Evolutionary conservation across 2,329 filamentous ascomycete genomes (phyloP), one percentile per base, ranked within the genome.

Genomic region (Lachnellula cervina): DNA sequence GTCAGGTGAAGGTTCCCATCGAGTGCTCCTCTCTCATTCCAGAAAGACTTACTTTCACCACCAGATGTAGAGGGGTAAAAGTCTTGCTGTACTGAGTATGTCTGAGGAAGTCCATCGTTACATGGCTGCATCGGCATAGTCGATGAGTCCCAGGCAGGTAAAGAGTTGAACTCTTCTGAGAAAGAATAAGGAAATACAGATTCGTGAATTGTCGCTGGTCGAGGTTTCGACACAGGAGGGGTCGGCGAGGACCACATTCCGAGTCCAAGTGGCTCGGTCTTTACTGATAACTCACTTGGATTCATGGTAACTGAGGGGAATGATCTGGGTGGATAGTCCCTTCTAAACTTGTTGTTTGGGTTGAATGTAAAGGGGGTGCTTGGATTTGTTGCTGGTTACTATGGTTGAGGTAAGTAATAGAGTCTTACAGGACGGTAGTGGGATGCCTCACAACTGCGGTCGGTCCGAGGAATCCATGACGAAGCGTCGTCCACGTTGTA

Each of bases 201-300:
- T 66, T 83, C 81, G 62, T 84, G 80, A 55, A 84, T 83, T 40
- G 81, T 82, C 44, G 78, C 79, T 53, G 82, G 81, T 40, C 80
- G 76, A 47, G 77, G 78, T 59, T 79, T 75, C 62, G 75, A 69
- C 56, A 75, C 71, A 48, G 60, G 63, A 52, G 80, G 77, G 42
- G 80, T 76, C 8, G 81, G 79, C 49, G 80, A 80, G 55, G 80
- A 78, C 80, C 81, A 84, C 62, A 79, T 71, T 35, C 74, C 76
- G 38, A 76, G 71, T 25, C 72, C 69, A 67, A 79, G 72, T 49
- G 72, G 71, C 62, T 83, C 80, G 44, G 71, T 69, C 68, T 78
- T 77, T 49, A 69, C 66, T 53, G 75, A 68, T 65, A 80, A 72
- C 55, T 81, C 77, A 66, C 70, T 76, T 56, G 74, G 74, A 68